phyloP scores from a whole-genome alignment of 495 filamentous ascomycete species.

The Neurospora tetrasperma region DNA sequence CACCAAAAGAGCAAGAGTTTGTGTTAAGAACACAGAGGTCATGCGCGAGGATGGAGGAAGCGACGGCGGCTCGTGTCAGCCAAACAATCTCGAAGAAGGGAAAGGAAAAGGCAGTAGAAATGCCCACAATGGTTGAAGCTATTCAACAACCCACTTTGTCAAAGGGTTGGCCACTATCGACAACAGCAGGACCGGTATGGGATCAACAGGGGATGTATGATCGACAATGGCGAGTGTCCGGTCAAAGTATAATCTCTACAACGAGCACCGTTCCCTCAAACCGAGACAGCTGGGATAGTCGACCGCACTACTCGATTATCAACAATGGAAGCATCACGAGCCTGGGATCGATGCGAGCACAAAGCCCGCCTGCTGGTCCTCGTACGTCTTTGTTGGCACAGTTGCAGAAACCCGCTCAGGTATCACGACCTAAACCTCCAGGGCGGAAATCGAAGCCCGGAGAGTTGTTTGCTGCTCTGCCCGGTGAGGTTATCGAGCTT shows the following conservation, averaged over 20 bases:
- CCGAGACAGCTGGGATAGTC: constrained; percentile 18
- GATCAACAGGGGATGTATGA: constrained; percentile 10
- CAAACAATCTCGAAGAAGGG: background rate
- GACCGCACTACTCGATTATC: constrained; percentile 13
- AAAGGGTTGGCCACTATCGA: background rate
- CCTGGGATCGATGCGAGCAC: constrained; percentile 26
- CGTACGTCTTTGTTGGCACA: constrained; percentile 3
- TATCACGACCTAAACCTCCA: constrained; percentile 4
- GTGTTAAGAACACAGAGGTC: constrained; percentile 16
- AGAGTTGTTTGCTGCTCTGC: constrained; percentile 44
- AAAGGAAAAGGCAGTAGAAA: background rate
- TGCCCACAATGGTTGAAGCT: background rate
- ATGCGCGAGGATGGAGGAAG: constrained; percentile 13
- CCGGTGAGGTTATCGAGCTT: constrained; percentile 47
- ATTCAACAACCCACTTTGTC: background rate
- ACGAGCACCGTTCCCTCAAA: constrained; percentile 15
- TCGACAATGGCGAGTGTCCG: constrained; percentile 14
- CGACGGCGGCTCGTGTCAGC: background rate
- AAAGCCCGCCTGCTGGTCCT: constrained; percentile 3
- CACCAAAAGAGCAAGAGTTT: constrained; percentile 19
- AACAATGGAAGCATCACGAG: constrained; percentile 31
- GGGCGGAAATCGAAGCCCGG: constrained; percentile 26
- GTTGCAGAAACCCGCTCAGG: constrained; percentile 19
- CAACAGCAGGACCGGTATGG: background rate
- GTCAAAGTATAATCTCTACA: constrained; percentile 17